Conservation (phyloP, 768 basidiomycete genomes). For the Kwoniella pini region DNA sequence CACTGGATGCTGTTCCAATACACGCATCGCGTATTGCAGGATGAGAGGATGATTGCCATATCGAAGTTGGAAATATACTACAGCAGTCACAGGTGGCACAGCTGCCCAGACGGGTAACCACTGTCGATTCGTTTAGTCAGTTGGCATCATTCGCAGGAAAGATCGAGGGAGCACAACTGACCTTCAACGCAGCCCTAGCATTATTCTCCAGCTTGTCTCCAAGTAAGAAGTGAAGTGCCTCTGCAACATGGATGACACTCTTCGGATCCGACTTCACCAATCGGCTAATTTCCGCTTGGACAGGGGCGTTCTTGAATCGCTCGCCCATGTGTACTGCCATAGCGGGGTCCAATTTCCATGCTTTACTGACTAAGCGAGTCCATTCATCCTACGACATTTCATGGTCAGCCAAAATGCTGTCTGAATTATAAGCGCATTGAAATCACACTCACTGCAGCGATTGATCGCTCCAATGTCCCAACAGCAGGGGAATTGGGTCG, state of each 20-base stretch:
- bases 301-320: slow-evolving; percentile 71
- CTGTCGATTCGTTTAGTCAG: slow-evolving; percentile 56
- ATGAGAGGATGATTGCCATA: slow-evolving; percentile 80
- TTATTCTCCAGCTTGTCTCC: slow-evolving; percentile 67
- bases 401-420: not conserved
- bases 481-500: slow-evolving; percentile 27
- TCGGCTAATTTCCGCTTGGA: slow-evolving; percentile 71
- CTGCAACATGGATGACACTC: slow-evolving; percentile 71
- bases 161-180: slow-evolving; percentile 48
- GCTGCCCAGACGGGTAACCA: slow-evolving; percentile 85
- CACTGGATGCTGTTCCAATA: slow-evolving; percentile 90
- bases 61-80: slow-evolving; percentile 75
- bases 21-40: slow-evolving; percentile 94
- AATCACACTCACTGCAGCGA: slow-evolving; percentile 62
- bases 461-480: slow-evolving; percentile 62
- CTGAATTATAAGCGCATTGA: not conserved
- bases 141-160: not conserved
- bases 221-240: slow-evolving; percentile 76
- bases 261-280: slow-evolving; percentile 72
- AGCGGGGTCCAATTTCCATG: slow-evolving; percentile 81
- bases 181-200: slow-evolving; percentile 73
- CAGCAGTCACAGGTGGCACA: slow-evolving; percentile 64
- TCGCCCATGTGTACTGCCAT: slow-evolving; percentile 82
- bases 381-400: slow-evolving; percentile 57
- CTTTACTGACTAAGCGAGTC: slow-evolving; percentile 67